Conservation (phyloP, 2,329 filamentous ascomycete genomes). For the Alternaria tenuissima region DNA sequence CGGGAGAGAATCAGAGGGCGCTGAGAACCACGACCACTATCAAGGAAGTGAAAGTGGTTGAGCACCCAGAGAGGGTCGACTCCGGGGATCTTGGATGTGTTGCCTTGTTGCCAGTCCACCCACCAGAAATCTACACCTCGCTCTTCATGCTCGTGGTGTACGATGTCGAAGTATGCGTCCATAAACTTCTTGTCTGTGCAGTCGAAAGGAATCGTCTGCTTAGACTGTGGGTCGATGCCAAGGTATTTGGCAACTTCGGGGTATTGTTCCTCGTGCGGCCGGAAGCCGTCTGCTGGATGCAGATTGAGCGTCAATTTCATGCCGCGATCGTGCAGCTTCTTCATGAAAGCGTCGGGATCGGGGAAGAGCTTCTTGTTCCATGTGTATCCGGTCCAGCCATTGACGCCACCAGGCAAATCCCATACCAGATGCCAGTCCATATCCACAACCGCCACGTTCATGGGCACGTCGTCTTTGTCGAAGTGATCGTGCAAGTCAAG, state of each 20-base stretch:
- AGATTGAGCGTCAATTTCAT: slow-evolving; percentile 68
- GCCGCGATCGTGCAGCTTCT: slow-evolving; percentile 60
- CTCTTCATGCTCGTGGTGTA: slow-evolving; percentile 65
- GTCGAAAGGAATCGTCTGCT: slow-evolving; percentile 65
- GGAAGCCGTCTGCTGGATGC: slow-evolving; percentile 68
- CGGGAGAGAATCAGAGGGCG: slow-evolving; percentile 66
- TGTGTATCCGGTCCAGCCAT: slow-evolving; percentile 69
- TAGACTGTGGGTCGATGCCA: slow-evolving; percentile 59
- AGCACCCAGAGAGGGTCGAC: slow-evolving; percentile 71
- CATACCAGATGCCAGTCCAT: slow-evolving; percentile 72
- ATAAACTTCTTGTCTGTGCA: slow-evolving; percentile 63
- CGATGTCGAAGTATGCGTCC: slow-evolving; percentile 65
- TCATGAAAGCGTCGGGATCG: slow-evolving; percentile 61
- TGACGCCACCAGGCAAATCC: slow-evolving; percentile 44
- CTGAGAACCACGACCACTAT: slow-evolving; percentile 56
- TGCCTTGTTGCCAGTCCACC: slow-evolving; percentile 73
- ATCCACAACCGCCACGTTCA: slow-evolving; percentile 68
- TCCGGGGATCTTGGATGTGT: slow-evolving; percentile 62
- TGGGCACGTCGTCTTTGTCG: slow-evolving; percentile 59
- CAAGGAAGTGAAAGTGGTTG: slow-evolving; percentile 71
- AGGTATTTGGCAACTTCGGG: slow-evolving; percentile 62
- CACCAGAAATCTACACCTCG: slow-evolving; percentile 71
- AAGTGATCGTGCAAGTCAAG: slow-evolving; percentile 66
- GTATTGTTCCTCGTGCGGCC: slow-evolving; percentile 66
- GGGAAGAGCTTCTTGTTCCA: slow-evolving; percentile 69